Evolutionary conservation across 2,329 filamentous ascomycete genomes (phyloP), one percentile per base, ranked within the genome.

Genomic region (Neopestalotiopsis sp.): DNA sequence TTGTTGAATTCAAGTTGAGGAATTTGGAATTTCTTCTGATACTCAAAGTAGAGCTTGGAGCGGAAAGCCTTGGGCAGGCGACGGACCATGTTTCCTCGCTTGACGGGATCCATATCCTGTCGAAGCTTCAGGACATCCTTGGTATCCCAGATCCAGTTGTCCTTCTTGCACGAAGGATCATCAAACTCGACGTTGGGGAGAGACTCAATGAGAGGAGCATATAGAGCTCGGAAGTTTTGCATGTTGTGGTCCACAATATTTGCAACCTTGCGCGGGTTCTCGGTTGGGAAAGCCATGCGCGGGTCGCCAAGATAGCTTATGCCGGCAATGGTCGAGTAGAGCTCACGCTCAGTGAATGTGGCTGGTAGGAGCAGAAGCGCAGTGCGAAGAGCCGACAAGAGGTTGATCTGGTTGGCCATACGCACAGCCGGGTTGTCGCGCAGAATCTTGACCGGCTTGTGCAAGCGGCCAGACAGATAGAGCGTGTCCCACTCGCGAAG

Each of bases 241-340:
- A 98, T 89, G 80, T 99, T 97, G 77, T 97, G 91, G 61, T 90
- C 90, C 38, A 99, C 96, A 74, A 99, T 99, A 80, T 98, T 98
- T 75, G 89, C 87, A 24, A 99, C 94, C 81, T 99, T 99, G 77
- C 90, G 90, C 40, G 94, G 94, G 77, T 98, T 94, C 80, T 99
- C 96, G 1, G 94, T 94, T 2, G 93, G 92, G 57, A 98, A 86
- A 1, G 90, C 85, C 96, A 99, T 99, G 72, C 96, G 93, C n/a
- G 95, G 94, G 77, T 99, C 96, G 42, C 96, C 96, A 73, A 97
- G 89, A 79, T 99, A 99, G 76, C 93, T 97, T 72, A 99, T 91
- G 28, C 93, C 92, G 0, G 96, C 92, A 70, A 99, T 98, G 24
- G 94, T 96, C 74, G 89, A 92, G 81, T 98, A 99, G 1, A 99